phyloP scores from a whole-genome alignment of 257 asterid species.

The Plectranthus barbatus region DNA sequence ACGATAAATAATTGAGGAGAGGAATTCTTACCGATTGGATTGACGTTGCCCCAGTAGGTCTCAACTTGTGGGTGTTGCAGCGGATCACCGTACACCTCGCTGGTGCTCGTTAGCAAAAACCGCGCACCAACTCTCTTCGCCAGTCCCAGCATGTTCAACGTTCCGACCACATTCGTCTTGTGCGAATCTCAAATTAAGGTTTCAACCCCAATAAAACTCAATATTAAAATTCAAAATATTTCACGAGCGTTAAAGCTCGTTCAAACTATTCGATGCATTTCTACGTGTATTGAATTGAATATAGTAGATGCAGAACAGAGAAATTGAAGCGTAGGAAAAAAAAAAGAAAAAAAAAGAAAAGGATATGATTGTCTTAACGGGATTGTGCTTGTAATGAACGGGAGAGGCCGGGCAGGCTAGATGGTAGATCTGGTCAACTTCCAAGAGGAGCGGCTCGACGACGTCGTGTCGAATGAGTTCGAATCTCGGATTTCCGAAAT shows the following conservation, averaged over 20 bases:
- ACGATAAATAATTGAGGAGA: not conserved
- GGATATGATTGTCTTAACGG: constrained; percentile 97
- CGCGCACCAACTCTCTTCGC: constrained; percentile 98
- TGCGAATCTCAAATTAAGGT: constrained; percentile 40
- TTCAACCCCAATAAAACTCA: not conserved
- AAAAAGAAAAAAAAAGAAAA: constrained; percentile 5
- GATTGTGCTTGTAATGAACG: constrained; percentile 93
- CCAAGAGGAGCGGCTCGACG: constrained; percentile 81
- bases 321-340: constrained; percentile 1
- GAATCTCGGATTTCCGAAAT: constrained; percentile 75
- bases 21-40: constrained; percentile 66
- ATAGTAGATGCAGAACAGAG: not conserved
- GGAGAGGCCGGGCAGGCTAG: constrained; percentile 99
- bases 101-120: constrained; percentile 94
- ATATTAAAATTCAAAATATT: not conserved
- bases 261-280: too few relatives aligned
- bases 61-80: constrained; percentile 90
- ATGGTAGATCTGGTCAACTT: constrained; percentile 98
- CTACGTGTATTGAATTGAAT: not conserved
- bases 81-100: constrained; percentile 97
- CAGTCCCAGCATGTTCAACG: constrained; percentile 95
- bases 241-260: not conserved
- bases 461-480: constrained; percentile 97
- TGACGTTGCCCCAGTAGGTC: constrained; percentile 98
- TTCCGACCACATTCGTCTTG: constrained; percentile 99